Percentiles rank a stretch among this genome's conserved stretches.
phyloP scores from a whole-genome alignment of 768 basidiomycete species.

The Suillus weaverae region DNA sequence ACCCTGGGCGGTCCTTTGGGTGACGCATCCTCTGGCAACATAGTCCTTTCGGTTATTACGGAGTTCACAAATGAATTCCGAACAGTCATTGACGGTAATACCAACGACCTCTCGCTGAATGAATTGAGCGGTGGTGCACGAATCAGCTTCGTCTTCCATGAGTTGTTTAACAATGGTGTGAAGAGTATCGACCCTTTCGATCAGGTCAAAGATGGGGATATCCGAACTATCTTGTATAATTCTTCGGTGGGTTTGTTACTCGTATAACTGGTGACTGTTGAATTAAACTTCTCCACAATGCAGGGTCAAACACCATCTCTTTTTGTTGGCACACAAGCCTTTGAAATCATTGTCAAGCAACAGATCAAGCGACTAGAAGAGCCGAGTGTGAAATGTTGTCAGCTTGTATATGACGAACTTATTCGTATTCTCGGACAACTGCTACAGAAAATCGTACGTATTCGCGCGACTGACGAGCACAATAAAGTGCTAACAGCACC shows the following conservation, averaged over 20 bases:
- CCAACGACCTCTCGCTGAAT: constrained; percentile 91
- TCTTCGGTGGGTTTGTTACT: constrained; percentile 74
- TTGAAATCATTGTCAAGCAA: constrained; percentile 98
- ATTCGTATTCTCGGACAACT: constrained; percentile 94
- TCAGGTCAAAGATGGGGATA: constrained; percentile 98
- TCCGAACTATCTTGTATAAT: constrained; percentile 94
- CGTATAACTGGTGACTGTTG: neutral
- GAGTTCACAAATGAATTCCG: constrained; percentile 98
- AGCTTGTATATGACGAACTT: constrained; percentile 95
- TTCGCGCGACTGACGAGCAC: neutral
- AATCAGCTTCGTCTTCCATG: constrained; percentile 99
- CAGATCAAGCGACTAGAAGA: constrained; percentile 98
- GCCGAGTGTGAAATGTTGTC: constrained; percentile 89
- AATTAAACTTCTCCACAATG: neutral
- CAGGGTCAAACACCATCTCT: constrained; percentile 95
- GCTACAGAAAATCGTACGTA: constrained; percentile 80
- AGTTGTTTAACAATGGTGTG: constrained; percentile 95
- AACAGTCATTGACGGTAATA: constrained; percentile 95
- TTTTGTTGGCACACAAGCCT: constrained; percentile 95
- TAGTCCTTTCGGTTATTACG: constrained; percentile 96
- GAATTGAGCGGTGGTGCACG: constrained; percentile 98
- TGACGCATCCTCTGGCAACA: constrained; percentile 82
- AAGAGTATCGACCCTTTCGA: constrained; percentile 98
- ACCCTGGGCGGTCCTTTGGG: constrained; percentile 86
- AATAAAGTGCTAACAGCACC: constrained; percentile 8